Percentiles rank a stretch among this genome's conserved stretches.
These are phyloP conservation scores for Xerocomus alliaceus DNA, from an alignment of 1,284 basidiomycete genomes.

Conservation along the genomic window DNA sequence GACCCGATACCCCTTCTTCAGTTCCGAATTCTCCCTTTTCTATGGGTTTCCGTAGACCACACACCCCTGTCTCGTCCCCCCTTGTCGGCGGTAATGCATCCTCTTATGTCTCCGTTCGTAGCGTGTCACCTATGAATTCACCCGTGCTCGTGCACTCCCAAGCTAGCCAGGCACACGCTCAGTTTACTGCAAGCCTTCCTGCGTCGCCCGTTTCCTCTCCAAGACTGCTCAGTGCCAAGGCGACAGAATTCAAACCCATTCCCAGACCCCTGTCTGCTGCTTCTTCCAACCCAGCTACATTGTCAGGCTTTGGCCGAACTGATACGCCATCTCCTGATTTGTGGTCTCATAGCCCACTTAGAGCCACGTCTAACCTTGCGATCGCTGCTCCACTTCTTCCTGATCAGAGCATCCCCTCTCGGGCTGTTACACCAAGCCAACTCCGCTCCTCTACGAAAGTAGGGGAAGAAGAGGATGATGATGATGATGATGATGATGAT, in stretches of 20 bases:
- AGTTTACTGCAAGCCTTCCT: conserved; percentile 75
- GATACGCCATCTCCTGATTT: conserved; percentile 82
- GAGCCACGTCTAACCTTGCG: conserved; percentile 82
- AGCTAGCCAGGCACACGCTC: conserved; percentile 54
- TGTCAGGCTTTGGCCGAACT: conserved; percentile 57
- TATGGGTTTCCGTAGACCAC: conserved; percentile 74
- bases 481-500: conserved; percentile 70
- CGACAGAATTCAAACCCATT: conserved; percentile 71
- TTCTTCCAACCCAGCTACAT: conserved; percentile 66
- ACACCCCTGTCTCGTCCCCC: conserved; percentile 77
- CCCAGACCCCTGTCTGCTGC: conserved; percentile 77
- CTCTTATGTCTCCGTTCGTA: conserved; percentile 66
- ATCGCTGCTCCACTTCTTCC: conserved; percentile 87
- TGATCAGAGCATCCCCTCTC: conserved; percentile 66
- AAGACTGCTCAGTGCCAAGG: conserved; percentile 71
- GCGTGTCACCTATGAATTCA: conserved; percentile 70
- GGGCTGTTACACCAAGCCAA: conserved; percentile 47
- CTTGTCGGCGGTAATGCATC: conserved; percentile 59
- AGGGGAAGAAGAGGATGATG: conserved; percentile 64
- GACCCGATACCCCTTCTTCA: conserved; percentile 77
- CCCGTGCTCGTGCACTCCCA: conserved; percentile 68
- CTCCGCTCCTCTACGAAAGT: conserved; percentile 67
- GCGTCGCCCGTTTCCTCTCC: conserved; percentile 66
- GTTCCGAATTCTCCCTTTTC: conserved; percentile 73
- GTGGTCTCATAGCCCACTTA: conserved; percentile 77